phyloP scores from a whole-genome alignment of 2,329 filamentous ascomycete species.

The Trichoderma lentiforme region DNA sequence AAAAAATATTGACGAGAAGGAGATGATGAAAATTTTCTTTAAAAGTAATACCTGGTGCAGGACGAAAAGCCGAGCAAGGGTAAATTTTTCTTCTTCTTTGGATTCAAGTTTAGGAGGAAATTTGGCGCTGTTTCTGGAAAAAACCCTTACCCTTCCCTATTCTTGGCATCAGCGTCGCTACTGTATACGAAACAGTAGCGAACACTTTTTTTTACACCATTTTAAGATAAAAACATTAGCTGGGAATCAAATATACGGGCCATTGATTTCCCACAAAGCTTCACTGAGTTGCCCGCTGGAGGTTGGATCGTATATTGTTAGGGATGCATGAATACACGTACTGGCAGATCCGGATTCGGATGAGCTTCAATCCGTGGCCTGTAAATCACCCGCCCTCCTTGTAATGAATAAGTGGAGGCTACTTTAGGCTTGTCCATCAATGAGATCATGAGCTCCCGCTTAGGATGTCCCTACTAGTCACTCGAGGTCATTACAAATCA shows the following conservation, averaged over 20 bases:
- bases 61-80: background rate
- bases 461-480: background rate
- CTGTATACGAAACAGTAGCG: background rate
- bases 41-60: background rate
- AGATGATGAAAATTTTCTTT: background rate
- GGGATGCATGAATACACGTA: background rate
- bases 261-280: background rate
- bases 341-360: background rate
- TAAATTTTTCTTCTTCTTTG: background rate
- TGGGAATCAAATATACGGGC: background rate
- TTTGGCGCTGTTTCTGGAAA: background rate
- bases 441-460: background rate
- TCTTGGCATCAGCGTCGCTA: background rate
- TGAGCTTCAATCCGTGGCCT: background rate
- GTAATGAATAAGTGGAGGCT: background rate
- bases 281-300: background rate
- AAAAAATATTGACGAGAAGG: background rate
- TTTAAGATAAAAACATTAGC: background rate
- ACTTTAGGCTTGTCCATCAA: background rate
- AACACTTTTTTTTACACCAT: background rate
- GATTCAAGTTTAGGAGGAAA: background rate
- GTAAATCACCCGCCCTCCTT: background rate
- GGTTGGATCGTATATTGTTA: background rate
- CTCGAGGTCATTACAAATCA: background rate
- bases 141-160: background rate